These are phyloP conservation scores for Calonectria ilicicola DNA, from an alignment of 2,329 filamentous ascomycete species.

Conservation along the genomic window DNA sequence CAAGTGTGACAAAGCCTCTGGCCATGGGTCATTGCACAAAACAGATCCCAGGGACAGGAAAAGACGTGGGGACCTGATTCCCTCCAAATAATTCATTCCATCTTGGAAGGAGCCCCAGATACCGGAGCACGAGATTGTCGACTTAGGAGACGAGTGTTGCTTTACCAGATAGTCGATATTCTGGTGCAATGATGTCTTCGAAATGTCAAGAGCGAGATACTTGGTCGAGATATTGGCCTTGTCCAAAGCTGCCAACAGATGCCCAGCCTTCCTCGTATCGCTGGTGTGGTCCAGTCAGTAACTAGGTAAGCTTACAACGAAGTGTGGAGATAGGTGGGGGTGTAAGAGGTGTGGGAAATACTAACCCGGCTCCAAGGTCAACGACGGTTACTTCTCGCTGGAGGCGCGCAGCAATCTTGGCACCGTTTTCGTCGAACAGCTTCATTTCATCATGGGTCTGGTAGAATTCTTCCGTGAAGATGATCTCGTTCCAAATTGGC, in stretches of 20 bases:
- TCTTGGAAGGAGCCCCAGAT: slow-evolving; percentile 56
- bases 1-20: slow-evolving; percentile 49
- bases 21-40: slow-evolving; percentile 55
- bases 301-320: slow-evolving; percentile 33
- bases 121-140: slow-evolving; percentile 49
- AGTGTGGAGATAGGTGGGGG: slow-evolving; percentile 19
- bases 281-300: slow-evolving; percentile 40
- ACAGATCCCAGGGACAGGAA: slow-evolving; percentile 57
- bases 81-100: slow-evolving; percentile 47
- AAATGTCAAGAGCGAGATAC: slow-evolving; percentile 57
- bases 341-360: slow-evolving; percentile 17
- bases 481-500: slow-evolving; percentile 56
- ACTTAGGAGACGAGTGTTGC: slow-evolving; percentile 41
- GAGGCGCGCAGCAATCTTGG: slow-evolving; percentile 48
- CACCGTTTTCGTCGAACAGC: slow-evolving; percentile 50
- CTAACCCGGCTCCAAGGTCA: slow-evolving; percentile 57
- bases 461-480: slow-evolving; percentile 54
- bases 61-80: slow-evolving; percentile 47
- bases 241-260: slow-evolving; percentile 52
- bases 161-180: slow-evolving; percentile 49
- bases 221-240: slow-evolving; percentile 42
- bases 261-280: slow-evolving; percentile 55
- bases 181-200: slow-evolving; percentile 48
- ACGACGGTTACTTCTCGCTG: slow-evolving; percentile 49
- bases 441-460: slow-evolving; percentile 55